These are phyloP conservation scores for Lolium rigidum DNA, from an alignment of 176 grass and related monocot genomes.

Conservation along the genomic window DNA sequence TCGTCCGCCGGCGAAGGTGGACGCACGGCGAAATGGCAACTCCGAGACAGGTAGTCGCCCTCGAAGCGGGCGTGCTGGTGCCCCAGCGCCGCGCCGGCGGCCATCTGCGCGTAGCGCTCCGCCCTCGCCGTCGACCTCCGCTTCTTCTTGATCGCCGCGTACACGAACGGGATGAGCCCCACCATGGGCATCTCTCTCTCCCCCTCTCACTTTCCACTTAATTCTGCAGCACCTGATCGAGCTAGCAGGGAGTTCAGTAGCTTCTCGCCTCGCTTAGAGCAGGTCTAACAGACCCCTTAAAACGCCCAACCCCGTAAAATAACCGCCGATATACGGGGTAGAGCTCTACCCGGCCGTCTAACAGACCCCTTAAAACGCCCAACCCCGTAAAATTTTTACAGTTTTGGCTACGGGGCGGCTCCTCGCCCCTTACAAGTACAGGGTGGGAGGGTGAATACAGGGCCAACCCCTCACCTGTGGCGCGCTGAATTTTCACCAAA, in stretches of 20 bases:
- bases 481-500: too few relatives aligned
- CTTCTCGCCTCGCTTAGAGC: too few relatives aligned
- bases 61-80: not conserved
- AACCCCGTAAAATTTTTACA: too few relatives aligned
- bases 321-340: too few relatives aligned
- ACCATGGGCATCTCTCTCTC: not conserved
- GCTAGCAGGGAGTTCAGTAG: not conserved
- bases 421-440: too few relatives aligned
- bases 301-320: too few relatives aligned
- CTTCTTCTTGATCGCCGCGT: conserved; percentile 44
- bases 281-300: too few relatives aligned
- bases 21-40: conserved; percentile 43
- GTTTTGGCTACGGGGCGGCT: too few relatives aligned
- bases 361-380: too few relatives aligned
- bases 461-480: too few relatives aligned
- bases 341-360: too few relatives aligned
- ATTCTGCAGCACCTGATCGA: not conserved
- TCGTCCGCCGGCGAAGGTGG: conserved; percentile 26
- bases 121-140: conserved; percentile 19
- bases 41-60: not conserved
- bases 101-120: not conserved
- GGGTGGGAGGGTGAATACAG: too few relatives aligned
- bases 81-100: not conserved
- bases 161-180: conserved; percentile 48
- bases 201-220: not conserved